Base-by-base conservation (phyloP, 768 basidiomycete species). In the Cystofilobasidium bisporidii region DNA sequence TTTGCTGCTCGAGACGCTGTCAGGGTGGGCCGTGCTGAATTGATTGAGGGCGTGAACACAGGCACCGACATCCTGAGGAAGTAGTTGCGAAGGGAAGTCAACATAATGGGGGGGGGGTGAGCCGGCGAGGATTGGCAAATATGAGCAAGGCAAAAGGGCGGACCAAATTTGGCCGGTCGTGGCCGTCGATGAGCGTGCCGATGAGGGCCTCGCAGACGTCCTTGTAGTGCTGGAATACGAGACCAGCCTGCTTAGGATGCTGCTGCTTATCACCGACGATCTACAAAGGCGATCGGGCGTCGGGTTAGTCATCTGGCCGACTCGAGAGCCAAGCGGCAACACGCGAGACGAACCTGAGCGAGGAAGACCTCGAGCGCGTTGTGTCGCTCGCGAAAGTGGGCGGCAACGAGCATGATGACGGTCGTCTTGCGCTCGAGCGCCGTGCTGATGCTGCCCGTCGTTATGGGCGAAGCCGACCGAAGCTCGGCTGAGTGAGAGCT, bases 321-420 rank as follows among this genome's bases (percentile, higher is more conserved):
- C 41, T n/a, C n/a, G n/a, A n/a, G n/a, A 20, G 30, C 28, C 6
- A 45, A 17, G 3, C n/a, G 30, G 24, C n/a, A n/a, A 38, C 17
- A 33, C 33, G 28, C 5, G 36, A 12, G n/a, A 63, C 75, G 24
- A 17, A 79, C 79, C 67, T 86, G 87, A 74, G 88, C 86, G 28
- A 98, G 78, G 24, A 93, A 78, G 65, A 90, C 87, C 74, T 96
- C 91, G 24, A 97, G 78, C 15, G 88, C 86, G 12, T 86, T 87
- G 67, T 90, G 86, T 0, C 86, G 82, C 71, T 93, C 92, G 73
- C 84, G 85, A 79, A 89, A 92, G 69, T 85, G 82, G 0, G 85
- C 85, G 2, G 89, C 83, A 0, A 92, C 87, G 4, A 86, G 85
- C 85, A 94, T 91, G 71, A 98, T 86, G 17, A 93, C 83, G 86